These are phyloP conservation scores for Colletotrichum graminicola DNA, from an alignment of 2,329 filamentous ascomycete genomes.

Conservation along the genomic window DNA sequence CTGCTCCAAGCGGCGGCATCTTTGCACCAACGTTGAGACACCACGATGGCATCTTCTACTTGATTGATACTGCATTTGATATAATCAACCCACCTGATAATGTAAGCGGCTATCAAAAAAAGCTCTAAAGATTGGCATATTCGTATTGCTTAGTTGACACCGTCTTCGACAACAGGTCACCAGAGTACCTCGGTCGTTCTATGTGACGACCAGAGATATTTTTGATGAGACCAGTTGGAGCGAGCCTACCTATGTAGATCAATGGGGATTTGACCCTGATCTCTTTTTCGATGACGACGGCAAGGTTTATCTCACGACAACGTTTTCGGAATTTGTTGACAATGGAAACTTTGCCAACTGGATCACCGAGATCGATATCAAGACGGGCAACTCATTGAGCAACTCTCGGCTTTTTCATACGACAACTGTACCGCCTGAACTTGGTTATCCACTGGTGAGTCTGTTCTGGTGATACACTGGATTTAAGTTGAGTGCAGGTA, in stretches of 20 bases:
- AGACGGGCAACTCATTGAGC: slow-evolving; percentile 39
- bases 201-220: slow-evolving; percentile 38
- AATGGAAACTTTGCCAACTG: slow-evolving; percentile 41
- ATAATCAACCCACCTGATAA: slow-evolving; percentile 41
- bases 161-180: slow-evolving; percentile 19
- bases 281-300: slow-evolving; percentile 41
- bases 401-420: slow-evolving; percentile 38
- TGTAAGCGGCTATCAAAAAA: neutral
- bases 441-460: slow-evolving; percentile 53
- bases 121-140: fast-evolving
- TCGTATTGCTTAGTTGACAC: neutral
- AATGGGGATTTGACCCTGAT: slow-evolving; percentile 42
- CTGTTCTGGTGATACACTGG: slow-evolving; percentile 48
- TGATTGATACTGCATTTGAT: slow-evolving; percentile 39
- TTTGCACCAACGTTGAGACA: slow-evolving; percentile 40
- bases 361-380: slow-evolving; percentile 42
- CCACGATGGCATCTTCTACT: slow-evolving; percentile 36
- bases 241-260: slow-evolving; percentile 41
- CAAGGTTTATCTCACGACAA: slow-evolving; percentile 35
- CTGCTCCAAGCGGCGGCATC: slow-evolving; percentile 40
- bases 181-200: slow-evolving; percentile 37
- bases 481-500: slow-evolving; percentile 48
- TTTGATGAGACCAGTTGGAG: slow-evolving; percentile 41
- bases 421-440: slow-evolving; percentile 37
- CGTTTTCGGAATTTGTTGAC: slow-evolving; percentile 35